phyloP scores from a whole-genome alignment of 805 yeast genomes.

The Metschnikowia shivogae region DNA sequence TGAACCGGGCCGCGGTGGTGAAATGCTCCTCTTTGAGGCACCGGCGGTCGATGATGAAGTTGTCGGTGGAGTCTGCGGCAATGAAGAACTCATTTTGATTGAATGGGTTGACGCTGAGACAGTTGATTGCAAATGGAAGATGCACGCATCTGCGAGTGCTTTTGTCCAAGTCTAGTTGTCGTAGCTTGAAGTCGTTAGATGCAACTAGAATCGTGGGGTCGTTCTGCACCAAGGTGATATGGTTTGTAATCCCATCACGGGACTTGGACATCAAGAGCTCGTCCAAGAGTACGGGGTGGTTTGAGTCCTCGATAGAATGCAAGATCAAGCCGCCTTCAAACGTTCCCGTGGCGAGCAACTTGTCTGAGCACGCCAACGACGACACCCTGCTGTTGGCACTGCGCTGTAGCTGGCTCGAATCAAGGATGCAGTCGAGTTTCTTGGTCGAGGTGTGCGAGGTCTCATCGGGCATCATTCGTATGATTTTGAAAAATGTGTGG shows the following conservation, averaged over 20 bases:
- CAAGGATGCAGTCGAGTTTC: conserved; percentile 38
- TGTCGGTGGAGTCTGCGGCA: conserved; percentile 47
- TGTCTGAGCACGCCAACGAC: conserved; percentile 42
- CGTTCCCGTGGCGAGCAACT: conserved; percentile 48
- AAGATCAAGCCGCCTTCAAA: conserved; percentile 48
- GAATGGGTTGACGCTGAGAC: conserved; percentile 40
- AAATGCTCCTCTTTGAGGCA: conserved; percentile 7
- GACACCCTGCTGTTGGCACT: conserved; percentile 42
- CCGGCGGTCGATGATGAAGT: conserved; percentile 45
- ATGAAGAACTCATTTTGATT: conserved; percentile 38
- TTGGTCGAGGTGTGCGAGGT: conserved; percentile 11
- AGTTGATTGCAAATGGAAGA: conserved; percentile 49
- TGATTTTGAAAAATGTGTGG: conserved; percentile 33
- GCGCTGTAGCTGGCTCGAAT: conserved; percentile 26
- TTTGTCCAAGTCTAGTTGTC: conserved; percentile 36
- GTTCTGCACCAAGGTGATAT: conserved; percentile 33
- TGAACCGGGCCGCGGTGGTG: conserved; percentile 14
- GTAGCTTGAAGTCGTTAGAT: conserved; percentile 46
- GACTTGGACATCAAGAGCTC: conserved; percentile 40
- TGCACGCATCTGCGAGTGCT: conserved; percentile 10
- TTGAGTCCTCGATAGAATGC: conserved; percentile 29
- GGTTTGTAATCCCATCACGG: conserved; percentile 51
- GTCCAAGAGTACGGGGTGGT: conserved; percentile 19
- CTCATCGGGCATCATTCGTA: conserved; percentile 31
- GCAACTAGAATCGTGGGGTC: conserved; percentile 39